Conservation (phyloP, 2,329 filamentous ascomycete species). For the Lasiodiplodia theobromae region DNA sequence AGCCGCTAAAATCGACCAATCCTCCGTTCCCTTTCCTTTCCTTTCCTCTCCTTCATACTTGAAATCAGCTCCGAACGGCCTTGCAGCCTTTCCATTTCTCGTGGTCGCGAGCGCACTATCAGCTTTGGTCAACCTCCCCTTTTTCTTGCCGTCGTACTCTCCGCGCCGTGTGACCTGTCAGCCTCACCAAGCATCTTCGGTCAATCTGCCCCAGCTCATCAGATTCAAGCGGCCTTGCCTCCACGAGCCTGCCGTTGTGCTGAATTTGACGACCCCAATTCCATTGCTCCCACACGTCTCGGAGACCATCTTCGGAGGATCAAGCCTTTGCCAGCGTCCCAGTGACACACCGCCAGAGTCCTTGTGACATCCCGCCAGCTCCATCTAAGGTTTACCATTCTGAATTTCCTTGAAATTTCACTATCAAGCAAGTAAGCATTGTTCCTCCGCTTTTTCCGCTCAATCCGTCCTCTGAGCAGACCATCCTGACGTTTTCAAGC, state of each 20-base stretch:
- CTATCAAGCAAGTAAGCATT: neutral
- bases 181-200: neutral
- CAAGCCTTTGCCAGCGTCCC: too few relatives aligned
- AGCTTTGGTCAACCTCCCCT: neutral
- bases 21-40: neutral
- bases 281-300: too few relatives aligned
- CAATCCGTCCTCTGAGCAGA: too few relatives aligned
- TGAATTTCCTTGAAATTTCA: too few relatives aligned
- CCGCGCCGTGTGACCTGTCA: neutral
- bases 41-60: neutral
- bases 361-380: too few relatives aligned
- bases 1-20: neutral
- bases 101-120: neutral
- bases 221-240: too few relatives aligned
- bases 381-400: too few relatives aligned
- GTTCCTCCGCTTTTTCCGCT: neutral
- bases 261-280: too few relatives aligned
- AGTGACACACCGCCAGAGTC: too few relatives aligned
- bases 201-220: neutral
- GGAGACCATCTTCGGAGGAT: too few relatives aligned
- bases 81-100: neutral
- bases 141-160: neutral
- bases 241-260: too few relatives aligned
- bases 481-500: neutral
- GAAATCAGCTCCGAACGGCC: neutral